Base-by-base conservation (phyloP, 768 basidiomycete species). In the Pisolithus marmoratus region DNA sequence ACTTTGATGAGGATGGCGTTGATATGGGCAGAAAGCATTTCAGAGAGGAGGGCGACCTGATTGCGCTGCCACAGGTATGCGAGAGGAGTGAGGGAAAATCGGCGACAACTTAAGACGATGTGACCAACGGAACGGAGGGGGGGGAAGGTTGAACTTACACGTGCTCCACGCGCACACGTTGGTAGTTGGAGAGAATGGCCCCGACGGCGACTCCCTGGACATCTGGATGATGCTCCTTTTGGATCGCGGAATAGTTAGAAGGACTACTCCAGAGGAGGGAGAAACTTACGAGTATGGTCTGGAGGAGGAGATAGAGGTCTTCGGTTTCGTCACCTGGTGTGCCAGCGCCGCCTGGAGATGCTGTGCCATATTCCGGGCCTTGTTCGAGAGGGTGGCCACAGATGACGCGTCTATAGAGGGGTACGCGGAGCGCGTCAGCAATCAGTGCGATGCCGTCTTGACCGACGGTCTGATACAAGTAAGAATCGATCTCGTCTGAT, bases 401-500 rank as follows among this genome's bases (percentile, higher is more conserved):
- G 54, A 99, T 98, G 27, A 90, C 74, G 52, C 80, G 77, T 26
- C 90, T 80, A 72, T 87, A 90, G 9, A 98, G 76, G 8, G 96
- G 96, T 2, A 95, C 81, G 15, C 83, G 86, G 51, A 98, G 74
- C 2, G 95, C 91, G 46, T 76, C 74, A 20, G 93, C 94, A 50
- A 98, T 85, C 47, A 87, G 75, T 46, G 90, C 83, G 53, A 98
- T 85, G 17, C 92, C 91, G 52, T 93, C 90, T 64, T 97, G 94
- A 1, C 94, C 96, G 24, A 99, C 94, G n/a, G 95, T 97, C 68
- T 99, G 96, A 69, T 97, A 99, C 67, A 99, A 77, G 72, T 93
- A 98, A 22, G 94, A 97, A 69, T 99, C 94, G 62, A 98, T 82
- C 74, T 99, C 96, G 75, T 98, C 96, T 96, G 67, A 8, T 26